These are phyloP conservation scores for Nakazawaea populi DNA, from an alignment of 805 yeast species.

Conservation along the genomic window DNA sequence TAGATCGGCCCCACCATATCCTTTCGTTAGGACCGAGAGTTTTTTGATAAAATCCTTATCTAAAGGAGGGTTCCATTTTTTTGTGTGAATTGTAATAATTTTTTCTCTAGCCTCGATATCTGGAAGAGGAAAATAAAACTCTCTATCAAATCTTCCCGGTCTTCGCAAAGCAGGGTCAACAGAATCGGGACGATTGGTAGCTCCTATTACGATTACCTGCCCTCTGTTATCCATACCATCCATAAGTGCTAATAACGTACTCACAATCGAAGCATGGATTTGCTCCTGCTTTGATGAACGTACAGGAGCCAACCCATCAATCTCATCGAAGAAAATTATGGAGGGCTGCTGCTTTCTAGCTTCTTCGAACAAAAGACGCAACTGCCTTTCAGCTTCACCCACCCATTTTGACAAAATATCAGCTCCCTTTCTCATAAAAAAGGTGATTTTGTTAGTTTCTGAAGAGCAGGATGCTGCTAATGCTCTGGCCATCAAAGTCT, in stretches of 20 bases:
- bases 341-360: conserved; percentile 95
- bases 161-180: conserved; percentile 97
- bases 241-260: conserved; percentile 92
- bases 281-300: conserved; percentile 97
- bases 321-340: conserved; percentile 94
- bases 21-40: conserved; percentile 80
- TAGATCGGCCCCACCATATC: conserved; percentile 97
- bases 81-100: conserved; percentile 80
- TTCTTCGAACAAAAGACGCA: conserved; percentile 87
- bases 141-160: conserved; percentile 96
- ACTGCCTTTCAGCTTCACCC: conserved; percentile 96
- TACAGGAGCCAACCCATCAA: conserved; percentile 97
- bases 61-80: conserved; percentile 80
- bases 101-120: conserved; percentile 71
- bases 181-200: conserved; percentile 96
- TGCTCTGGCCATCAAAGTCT: conserved; percentile 96
- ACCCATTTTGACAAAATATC: conserved; percentile 98
- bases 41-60: conserved; percentile 50
- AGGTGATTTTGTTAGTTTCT: conserved; percentile 79
- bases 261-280: conserved; percentile 95
- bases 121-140: conserved; percentile 93
- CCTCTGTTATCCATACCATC: conserved; percentile 99
- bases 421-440: conserved; percentile 98
- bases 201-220: conserved; percentile 96
- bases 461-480: conserved; percentile 92